Base-by-base conservation (phyloP, 345 rosid genomes). In the Kernera saxatilis region DNA sequence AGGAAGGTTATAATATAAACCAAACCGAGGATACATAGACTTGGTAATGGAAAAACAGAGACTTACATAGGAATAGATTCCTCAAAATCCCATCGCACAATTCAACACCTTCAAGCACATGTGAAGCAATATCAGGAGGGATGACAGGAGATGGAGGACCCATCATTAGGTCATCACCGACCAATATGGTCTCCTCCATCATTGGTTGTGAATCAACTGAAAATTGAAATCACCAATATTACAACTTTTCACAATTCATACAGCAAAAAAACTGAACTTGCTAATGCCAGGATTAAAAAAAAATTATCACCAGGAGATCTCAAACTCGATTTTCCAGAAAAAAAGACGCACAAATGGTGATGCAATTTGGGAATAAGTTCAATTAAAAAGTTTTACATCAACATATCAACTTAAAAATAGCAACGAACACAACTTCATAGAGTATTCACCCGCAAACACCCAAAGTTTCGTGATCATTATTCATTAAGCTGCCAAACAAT, bases 161-260 rank as follows among this genome's bases (percentile, higher is more conserved):
- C 88, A 48, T 82, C 99, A 94, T 94, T 1, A 94, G 80, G 80
- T 94, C 97, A 70, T 89, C 99, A 57, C 96, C 93, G 2, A 91
- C 97, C 83, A 91, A 67, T 61, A 94, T 89, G 26, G 95, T 91
- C 82, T 94, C 97, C 86, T 91, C 99, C 95, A 94, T 91, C 8
- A 79, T 82, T 40, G 97, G 95, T 55, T 94, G 89, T 40, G 99
- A 77, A 87, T 91, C 97, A 21, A 91, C 99, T 94, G 80, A 30
- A 75, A 78, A 54, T 63, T 44, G 6, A 36, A 26, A 52, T 33
- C n/a, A 54, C 8, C 30, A 63, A 29, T 37, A 30, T 45, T 63
- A 63, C 21, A 55, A 37, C 3, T 2, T 44, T 40, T 18, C 32
- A 29, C 14, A 51, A 29, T 39, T 35, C 17, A 8, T 23, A 21